Conservation (phyloP, 140 eudicot genomes). For the Anethum foeniculum region DNA sequence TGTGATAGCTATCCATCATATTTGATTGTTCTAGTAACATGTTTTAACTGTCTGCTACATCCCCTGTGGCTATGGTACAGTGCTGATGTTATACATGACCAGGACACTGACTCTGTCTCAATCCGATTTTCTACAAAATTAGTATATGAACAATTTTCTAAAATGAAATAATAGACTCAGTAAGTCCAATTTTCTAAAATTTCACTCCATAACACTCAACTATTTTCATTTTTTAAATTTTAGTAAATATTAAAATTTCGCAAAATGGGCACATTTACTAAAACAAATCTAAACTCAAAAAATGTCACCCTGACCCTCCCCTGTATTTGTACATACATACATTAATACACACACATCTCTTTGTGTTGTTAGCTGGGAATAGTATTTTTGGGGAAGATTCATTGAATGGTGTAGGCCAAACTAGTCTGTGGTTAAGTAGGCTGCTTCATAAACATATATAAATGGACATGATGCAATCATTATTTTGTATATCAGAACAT, state of each 20-base stretch:
- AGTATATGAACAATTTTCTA: neutral
- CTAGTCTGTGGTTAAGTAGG: neutral
- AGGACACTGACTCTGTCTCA: neutral
- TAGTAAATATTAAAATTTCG: neutral
- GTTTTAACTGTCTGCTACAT: neutral
- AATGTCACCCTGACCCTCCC: neutral
- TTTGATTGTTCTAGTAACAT: neutral
- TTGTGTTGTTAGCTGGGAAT: neutral
- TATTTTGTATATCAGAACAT: neutral
- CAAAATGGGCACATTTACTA: neutral
- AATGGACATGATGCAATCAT: neutral
- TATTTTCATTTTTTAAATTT: too few species aligned
- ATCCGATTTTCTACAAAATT: neutral
- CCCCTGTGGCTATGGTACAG: neutral
- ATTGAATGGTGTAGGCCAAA: slow-evolving; percentile 3
- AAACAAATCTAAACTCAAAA: too few species aligned
- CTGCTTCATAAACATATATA: neutral
- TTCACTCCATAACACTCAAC: neutral
- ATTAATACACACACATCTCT: neutral
- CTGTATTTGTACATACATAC: neutral
- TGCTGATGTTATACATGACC: neutral
- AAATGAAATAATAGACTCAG: neutral
- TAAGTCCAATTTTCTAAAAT: neutral
- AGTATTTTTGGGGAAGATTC: neutral
- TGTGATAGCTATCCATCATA: neutral